These are phyloP conservation scores for Aspergillus tubingensis DNA, from an alignment of 2,329 filamentous ascomycete species.

Conservation along the genomic window DNA sequence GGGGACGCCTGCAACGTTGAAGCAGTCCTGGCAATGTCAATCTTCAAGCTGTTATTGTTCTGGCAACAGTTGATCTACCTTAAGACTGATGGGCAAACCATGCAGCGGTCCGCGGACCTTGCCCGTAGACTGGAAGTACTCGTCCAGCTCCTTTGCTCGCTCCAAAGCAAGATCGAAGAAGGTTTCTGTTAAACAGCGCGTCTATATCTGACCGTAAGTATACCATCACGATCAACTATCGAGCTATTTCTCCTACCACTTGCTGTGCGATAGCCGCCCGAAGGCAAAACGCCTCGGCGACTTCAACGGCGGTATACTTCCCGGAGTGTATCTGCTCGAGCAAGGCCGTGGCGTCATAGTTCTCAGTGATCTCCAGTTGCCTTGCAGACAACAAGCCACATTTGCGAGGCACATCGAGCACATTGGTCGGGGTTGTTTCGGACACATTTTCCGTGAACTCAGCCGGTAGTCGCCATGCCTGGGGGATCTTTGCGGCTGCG, in stretches of 20 bases:
- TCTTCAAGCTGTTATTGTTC: too few species aligned
- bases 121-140: constrained; percentile 42
- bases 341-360: constrained; percentile 40
- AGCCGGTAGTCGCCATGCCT: background rate
- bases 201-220: constrained; percentile 15
- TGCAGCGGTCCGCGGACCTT: constrained; percentile 61
- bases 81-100: constrained; percentile 60
- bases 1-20: constrained; percentile 53
- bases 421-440: background rate
- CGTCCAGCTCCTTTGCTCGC: constrained; percentile 52
- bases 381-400: constrained; percentile 47
- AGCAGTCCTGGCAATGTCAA: constrained; percentile 41
- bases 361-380: constrained; percentile 54
- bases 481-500: background rate
- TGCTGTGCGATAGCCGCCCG: constrained; percentile 39
- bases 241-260: constrained; percentile 1
- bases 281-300: constrained; percentile 51
- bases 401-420: background rate
- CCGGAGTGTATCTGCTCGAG: constrained; percentile 29
- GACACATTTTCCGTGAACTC: constrained; percentile 7
- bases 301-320: constrained; percentile 40
- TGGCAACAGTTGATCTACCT: background rate
- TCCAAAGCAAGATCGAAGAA: constrained; percentile 54
- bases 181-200: constrained; percentile 55
- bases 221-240: too few species aligned